phyloP scores from a whole-genome alignment of 352 stramenopile species.

The Pythium phragmitis region DNA sequence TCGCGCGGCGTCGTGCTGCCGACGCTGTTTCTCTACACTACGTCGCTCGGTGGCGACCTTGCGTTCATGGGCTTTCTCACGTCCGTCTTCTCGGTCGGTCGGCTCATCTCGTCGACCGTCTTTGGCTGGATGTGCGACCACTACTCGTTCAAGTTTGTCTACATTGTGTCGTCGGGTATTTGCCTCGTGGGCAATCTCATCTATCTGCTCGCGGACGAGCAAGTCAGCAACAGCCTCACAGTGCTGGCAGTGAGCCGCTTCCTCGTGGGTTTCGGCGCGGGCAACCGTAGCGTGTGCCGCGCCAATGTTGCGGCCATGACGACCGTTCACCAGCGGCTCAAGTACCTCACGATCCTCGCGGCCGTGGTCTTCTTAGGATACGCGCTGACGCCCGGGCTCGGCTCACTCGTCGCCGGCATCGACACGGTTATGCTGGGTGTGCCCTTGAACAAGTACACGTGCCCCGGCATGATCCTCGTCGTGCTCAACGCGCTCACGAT shows the following conservation, averaged over 20 bases:
- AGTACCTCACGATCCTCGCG: constrained; percentile 65
- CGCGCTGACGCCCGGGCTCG: constrained; percentile 55
- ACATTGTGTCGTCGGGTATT: constrained; percentile 66
- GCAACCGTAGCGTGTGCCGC: constrained; percentile 45
- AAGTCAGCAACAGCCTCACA: constrained; percentile 48
- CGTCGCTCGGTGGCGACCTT: constrained; percentile 65
- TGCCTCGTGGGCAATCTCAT: constrained; percentile 72
- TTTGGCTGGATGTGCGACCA: constrained; percentile 82
- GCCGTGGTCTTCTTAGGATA: constrained; percentile 38
- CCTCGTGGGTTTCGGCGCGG: constrained; percentile 66
- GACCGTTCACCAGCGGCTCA: constrained; percentile 61
- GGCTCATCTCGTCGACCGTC: constrained; percentile 72
- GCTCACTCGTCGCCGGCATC: constrained; percentile 53
- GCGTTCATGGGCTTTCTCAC: constrained; percentile 78
- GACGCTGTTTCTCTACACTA: constrained; percentile 81
- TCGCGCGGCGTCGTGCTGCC: constrained; percentile 73
- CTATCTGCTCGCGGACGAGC: constrained; percentile 60
- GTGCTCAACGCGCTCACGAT: constrained; percentile 59
- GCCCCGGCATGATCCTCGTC: constrained; percentile 53
- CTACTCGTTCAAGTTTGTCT: constrained; percentile 75
- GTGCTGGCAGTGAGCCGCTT: constrained; percentile 60
- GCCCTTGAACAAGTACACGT: constrained; percentile 70
- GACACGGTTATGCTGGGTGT: constrained; percentile 50
- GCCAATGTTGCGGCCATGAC: constrained; percentile 68
- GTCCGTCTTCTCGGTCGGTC: constrained; percentile 71